Evolutionary conservation across 2,329 filamentous ascomycete species (phyloP), one percentile per base, ranked within the genome.

Genomic region (Calonectria naviculata): DNA sequence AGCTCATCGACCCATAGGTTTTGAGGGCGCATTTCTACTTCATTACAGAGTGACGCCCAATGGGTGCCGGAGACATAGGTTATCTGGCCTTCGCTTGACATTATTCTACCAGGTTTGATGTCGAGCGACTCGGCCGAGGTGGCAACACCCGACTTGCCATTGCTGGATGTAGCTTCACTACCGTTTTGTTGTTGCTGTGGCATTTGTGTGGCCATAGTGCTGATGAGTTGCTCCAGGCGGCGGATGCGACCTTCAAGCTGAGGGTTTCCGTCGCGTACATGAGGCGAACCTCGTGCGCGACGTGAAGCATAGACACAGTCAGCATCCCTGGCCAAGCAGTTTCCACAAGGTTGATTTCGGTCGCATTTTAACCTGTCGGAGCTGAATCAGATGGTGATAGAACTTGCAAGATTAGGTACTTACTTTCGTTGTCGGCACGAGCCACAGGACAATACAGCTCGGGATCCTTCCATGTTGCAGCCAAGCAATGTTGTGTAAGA

Each of bases 291-390:
- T 0, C 74, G 73, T 2, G 71, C 68, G 26, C 74, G 54, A 0
- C 73, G 74, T 0, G 73, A 63, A 0, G 71, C 49, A 24, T 76
- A 76, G 9, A 63, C 66, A 0, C 74, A 76, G 1, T 70, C 60
- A 31, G 75, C 66, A n/a, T 69, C 72, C 26, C 74, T 71, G 1
- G 74, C 38, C 2, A 76, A 49, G 1, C 74, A 75, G 34, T 76
- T 76, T 31, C 73, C 74, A 10, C 73, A 76, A 1, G 73, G 74
- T 28, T 76, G 74, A 34, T 74, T 70, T 3, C 74, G 74, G 36
- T 76, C 68, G 46, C 74, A 76, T 69, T 75, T 76, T 1, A 76
- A 24, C 7, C 62, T 65, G 24, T n/a, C 17, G 12, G n/a, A n/a
- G n/a, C n/a, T 5, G 7, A n/a, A 21, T 31, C 34, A 34, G 31